Percentiles rank a stretch among this genome's conserved stretches.
Evolutionary conservation across 2,329 filamentous ascomycete species (phyloP).

Genomic region (Colletotrichum limetticola): DNA sequence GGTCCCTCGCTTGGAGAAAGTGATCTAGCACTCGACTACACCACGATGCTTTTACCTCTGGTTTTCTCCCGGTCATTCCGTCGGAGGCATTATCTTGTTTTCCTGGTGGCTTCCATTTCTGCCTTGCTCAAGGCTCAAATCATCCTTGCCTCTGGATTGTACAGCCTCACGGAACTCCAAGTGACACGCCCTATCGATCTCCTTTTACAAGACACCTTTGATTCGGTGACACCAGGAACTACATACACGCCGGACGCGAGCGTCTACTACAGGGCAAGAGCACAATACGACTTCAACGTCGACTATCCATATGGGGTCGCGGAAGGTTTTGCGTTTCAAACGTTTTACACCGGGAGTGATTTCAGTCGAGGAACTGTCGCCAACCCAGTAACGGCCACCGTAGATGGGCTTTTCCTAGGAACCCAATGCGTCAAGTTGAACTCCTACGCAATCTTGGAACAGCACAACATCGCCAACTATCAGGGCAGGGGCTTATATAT

Average conservation of each 20-base stretch:
- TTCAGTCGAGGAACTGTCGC: not conserved
- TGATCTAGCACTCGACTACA: slow-evolving; percentile 6
- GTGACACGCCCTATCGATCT: not conserved
- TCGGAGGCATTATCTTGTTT: slow-evolving; percentile 5
- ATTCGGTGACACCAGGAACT: not conserved
- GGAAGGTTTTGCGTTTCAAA: slow-evolving; percentile 5
- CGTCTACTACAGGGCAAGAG: slow-evolving; percentile 4
- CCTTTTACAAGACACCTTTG: slow-evolving; percentile 6
- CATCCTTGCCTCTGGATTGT: slow-evolving; percentile 14
- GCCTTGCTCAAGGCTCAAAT: not conserved
- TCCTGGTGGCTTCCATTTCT: not conserved
- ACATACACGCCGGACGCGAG: not conserved
- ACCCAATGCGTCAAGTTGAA: slow-evolving; percentile 7
- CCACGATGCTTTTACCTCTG: not conserved
- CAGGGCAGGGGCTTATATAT: not conserved
- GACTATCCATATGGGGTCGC: slow-evolving; percentile 2
- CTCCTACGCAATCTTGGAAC: not conserved
- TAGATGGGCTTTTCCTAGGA: slow-evolving; percentile 9
- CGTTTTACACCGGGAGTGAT: not conserved
- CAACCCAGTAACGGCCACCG: not conserved
- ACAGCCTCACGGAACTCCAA: not conserved
- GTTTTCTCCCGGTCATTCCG: not conserved
- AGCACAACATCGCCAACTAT: not conserved
- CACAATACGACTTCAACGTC: slow-evolving; percentile 1
- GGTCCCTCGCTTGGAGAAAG: not conserved